Evolutionary conservation across 2,329 filamentous ascomycete genomes (phyloP).

Genomic region (Neonectria hederae): DNA sequence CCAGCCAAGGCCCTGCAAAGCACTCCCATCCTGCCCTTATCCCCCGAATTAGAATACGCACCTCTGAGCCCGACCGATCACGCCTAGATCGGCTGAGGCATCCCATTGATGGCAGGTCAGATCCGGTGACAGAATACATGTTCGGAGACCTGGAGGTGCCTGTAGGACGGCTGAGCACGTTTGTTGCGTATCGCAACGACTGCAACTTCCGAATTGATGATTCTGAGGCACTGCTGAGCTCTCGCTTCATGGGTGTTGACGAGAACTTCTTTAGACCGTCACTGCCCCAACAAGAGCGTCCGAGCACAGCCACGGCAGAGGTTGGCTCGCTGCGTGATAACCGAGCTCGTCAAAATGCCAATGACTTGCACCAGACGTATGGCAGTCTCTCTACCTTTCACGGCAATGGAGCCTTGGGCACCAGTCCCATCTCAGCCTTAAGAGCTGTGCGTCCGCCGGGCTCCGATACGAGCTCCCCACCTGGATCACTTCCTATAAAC

Average conservation of each 20-base stretch:
- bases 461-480: constrained; percentile 70
- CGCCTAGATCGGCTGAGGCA: constrained; percentile 71
- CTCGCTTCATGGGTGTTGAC: constrained; percentile 90
- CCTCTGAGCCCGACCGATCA: constrained; percentile 64
- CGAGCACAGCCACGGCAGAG: constrained; percentile 56
- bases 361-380: constrained; percentile 81
- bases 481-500: constrained; percentile 60
- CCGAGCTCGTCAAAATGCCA: constrained; percentile 56
- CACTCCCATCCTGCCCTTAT: constrained; percentile 73
- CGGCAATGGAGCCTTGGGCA: constrained; percentile 78
- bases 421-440: constrained; percentile 86
- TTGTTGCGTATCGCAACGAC: constrained; percentile 85
- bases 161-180: constrained; percentile 82
- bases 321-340: constrained; percentile 80
- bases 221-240: constrained; percentile 89
- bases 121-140: constrained; percentile 73
- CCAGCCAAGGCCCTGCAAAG: constrained; percentile 76
- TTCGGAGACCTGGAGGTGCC: constrained; percentile 89
- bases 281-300: constrained; percentile 64
- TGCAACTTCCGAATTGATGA: constrained; percentile 93
- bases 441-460: constrained; percentile 71
- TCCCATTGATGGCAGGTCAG: constrained; percentile 50
- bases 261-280: constrained; percentile 88
- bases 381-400: constrained; percentile 92
- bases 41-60: constrained; percentile 82